Base-by-base conservation (phyloP, 2,329 filamentous ascomycete species). In the Alternaria consortialis region DNA sequence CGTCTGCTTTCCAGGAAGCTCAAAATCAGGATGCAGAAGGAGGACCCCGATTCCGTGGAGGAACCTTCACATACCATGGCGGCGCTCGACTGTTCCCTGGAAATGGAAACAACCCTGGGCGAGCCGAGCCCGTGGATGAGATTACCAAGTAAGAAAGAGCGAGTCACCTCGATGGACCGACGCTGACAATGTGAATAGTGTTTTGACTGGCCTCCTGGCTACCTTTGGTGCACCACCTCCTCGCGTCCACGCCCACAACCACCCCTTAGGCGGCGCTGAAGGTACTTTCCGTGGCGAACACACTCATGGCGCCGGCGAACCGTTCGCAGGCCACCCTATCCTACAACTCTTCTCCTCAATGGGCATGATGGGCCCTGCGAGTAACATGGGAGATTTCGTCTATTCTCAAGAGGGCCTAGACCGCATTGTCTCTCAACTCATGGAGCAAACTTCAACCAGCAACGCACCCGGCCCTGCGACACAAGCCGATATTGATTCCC, bases 351-450 rank as follows among this genome's bases (percentile, higher is more conserved):
- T 86, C 37, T 66, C 70, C 20, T 66, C 71, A n/a, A 67, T 75
- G 42, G 70, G 71, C 11, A 61, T 77, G 42, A 68, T 75, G 31
- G 71, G 54, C 29, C 48, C 68, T 12, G 73, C 70, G 9, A 80
- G 76, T 13, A 71, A 75, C 15, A 84, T 86, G 60, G 92, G 93
- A 20, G 94, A 98, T 77, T 92, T 90, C 7, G 94, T 97, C 1
- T 96, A 94, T 76, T 91, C 91, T 0, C 92, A 98, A 79, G 93
- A 97, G 80, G 94, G 91, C 3, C 83, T 98, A 32, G 94, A 99
- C 75, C 88, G 91, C 34, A 92, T 98, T 66, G 91, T 99, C 57
- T 91, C 92, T 0, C 87, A 91, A 68, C 84, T 98, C 43, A 95
- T 97, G 90, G 94, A 97, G 69, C 88, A 92, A 61, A 90, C 93